These are phyloP conservation scores for Penicillium capsulatum DNA, from an alignment of 2,329 filamentous ascomycete species.

Conservation along the genomic window DNA sequence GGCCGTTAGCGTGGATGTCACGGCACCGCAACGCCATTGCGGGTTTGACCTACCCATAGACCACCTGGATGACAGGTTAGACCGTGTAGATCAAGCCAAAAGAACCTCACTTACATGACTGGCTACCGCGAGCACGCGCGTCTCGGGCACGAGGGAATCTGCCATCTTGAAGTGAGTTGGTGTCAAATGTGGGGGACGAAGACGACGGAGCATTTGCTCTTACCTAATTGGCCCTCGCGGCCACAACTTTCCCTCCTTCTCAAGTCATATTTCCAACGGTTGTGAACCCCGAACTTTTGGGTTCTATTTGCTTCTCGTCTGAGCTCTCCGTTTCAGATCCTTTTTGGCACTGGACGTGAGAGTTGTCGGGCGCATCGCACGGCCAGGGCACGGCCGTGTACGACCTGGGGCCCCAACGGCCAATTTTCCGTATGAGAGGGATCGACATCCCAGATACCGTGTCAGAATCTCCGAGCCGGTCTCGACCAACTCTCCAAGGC, in stretches of 20 bases:
- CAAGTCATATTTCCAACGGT: no score
- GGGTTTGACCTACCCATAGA: constrained; percentile 31
- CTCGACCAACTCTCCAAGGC: no score
- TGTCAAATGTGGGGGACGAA: constrained; percentile 13
- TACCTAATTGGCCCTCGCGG: constrained; percentile 19
- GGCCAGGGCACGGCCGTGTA: no score
- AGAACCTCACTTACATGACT: constrained; percentile 68
- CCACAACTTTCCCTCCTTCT: not conserved
- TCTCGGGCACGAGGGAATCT: constrained; percentile 53
- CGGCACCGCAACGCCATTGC: constrained; percentile 8
- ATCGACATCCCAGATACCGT: no score
- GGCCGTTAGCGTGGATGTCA: constrained; percentile 12
- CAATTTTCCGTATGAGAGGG: no score
- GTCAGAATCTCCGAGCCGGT: no score
- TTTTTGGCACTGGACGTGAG: no score
- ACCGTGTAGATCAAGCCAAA: constrained; percentile 33
- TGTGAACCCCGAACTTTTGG: no score
- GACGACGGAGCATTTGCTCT: constrained; percentile 9
- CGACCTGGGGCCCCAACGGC: no score
- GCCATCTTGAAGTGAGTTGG: constrained; percentile 24
- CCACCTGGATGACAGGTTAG: constrained; percentile 27
- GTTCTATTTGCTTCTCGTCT: no score
- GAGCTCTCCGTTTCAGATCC: no score
- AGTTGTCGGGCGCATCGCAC: no score
- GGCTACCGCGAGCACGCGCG: constrained; percentile 76